Base-by-base conservation (phyloP, 495 filamentous ascomycete species). In the Penicillium robsamsonii region DNA sequence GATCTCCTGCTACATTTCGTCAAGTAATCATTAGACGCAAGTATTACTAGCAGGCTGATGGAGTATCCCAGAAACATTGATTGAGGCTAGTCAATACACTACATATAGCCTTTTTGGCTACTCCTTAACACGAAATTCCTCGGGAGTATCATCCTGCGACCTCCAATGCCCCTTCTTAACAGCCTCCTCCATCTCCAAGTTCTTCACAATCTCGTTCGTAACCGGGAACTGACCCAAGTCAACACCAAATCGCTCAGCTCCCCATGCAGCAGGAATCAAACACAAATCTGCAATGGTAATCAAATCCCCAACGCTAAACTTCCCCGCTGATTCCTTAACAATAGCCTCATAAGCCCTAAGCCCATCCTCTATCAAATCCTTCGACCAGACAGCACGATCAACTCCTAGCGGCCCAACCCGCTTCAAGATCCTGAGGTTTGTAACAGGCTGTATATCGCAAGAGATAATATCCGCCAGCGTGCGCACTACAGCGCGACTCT, bases 221-320 rank as follows among this genome's bases (percentile, higher is more conserved):
- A 69, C 71, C 18, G 75, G 75, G 44, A 72, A 79, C 37, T 18
- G 50, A 15, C 43, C 53, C 53, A 82, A 38, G 64, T 82, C 72
- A 18, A 84, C 73, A 9, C 75, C 77, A 10, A 69, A 75, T 40
- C 78, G 57, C 68, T 79, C 61, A 15, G 80, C 79, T 2, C 72
- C 75, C 75, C 77, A 81, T 20, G 75, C 75, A 29, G 78, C 78
- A 27, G 79, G 80, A 43, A 79, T 62, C 45, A 84, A 62, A 50
- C 71, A 75, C n/a, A 81, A 67, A 73, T 84, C 81, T 42, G 81
- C 81, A 50, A 81, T 46, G 0, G 73, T 77, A 10, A 83, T 66
- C 44, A 59, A 43, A 68, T 84, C 79, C 0, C 79, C 80, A 29
- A 81, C 75, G 42, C 74, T 79, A 55, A 76, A 83, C 44, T 44